Percentiles rank a stretch among this genome's conserved stretches.
Conservation (phyloP, 208 protist species). For the Phytomonas francai region DNA sequence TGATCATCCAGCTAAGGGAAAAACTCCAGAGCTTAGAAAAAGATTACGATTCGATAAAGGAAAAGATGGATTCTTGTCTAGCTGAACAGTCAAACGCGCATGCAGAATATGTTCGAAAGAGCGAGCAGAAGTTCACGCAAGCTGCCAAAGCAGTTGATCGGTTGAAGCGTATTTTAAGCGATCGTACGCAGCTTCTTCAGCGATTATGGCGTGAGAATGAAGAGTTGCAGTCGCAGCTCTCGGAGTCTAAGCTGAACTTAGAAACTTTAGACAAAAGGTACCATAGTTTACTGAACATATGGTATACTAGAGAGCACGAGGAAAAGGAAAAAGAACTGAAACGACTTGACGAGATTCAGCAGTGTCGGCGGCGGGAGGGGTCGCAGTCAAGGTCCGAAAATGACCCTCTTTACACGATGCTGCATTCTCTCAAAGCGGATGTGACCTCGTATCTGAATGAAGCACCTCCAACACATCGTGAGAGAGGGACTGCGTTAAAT, state of each 20-base stretch:
- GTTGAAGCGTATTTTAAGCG: constrained; percentile 21
- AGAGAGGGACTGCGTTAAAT: not conserved
- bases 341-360: constrained; percentile 8
- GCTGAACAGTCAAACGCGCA: constrained; percentile 23
- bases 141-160: constrained; percentile 31
- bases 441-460: constrained; percentile 16
- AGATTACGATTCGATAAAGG: constrained; percentile 64
- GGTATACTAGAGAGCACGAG: constrained; percentile 29
- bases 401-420: constrained; percentile 29
- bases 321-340: constrained; percentile 18
- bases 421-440: constrained; percentile 22
- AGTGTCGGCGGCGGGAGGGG: not conserved
- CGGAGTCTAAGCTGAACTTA: constrained; percentile 23
- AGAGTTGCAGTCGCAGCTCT: constrained; percentile 23
- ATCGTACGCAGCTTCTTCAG: constrained; percentile 17
- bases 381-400: not conserved
- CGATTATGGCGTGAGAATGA: constrained; percentile 26
- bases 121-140: constrained; percentile 33
- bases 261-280: constrained; percentile 29
- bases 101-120: constrained; percentile 17
- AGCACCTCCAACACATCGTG: not conserved
- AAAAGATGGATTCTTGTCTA: constrained; percentile 25
- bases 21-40: constrained; percentile 36
- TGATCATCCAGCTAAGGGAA: constrained; percentile 35
- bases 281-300: constrained; percentile 26